A percentile compares a stretch with the other conserved stretches of the same genome.
phyloP scores from a whole-genome alignment of 352 stramenopile species.

The Globisporangium irregulare region DNA sequence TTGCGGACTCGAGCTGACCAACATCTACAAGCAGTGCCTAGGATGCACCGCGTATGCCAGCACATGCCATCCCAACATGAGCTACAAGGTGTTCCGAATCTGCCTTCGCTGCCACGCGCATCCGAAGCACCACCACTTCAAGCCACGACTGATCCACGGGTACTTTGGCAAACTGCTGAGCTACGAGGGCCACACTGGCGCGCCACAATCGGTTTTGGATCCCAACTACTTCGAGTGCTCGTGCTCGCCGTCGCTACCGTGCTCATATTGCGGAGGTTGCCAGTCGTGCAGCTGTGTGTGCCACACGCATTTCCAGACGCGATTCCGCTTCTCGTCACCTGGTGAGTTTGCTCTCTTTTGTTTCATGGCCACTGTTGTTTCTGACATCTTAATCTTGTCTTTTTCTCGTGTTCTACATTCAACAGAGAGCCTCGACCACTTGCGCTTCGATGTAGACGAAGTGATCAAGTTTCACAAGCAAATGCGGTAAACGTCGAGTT shows the following conservation, averaged over 20 bases:
- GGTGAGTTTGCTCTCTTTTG: conserved; percentile 35
- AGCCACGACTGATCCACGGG: conserved; percentile 49
- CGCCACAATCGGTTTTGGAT: conserved; percentile 60
- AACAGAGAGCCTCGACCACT: conserved; percentile 30
- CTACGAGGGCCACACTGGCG: conserved; percentile 75
- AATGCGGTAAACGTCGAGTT: conserved; percentile 7
- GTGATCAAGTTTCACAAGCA: conserved; percentile 47
- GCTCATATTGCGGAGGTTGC: conserved; percentile 68
- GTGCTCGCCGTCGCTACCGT: conserved; percentile 57
- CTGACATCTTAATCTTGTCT: conserved; percentile 12
- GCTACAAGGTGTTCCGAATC: conserved; percentile 63
- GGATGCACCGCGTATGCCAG: conserved; percentile 70
- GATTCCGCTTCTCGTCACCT: conserved; percentile 70
- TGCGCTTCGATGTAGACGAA: conserved; percentile 38
- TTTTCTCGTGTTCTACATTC: neutral
- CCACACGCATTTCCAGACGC: conserved; percentile 86
- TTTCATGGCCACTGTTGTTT: conserved; percentile 3
- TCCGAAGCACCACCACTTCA: conserved; percentile 72
- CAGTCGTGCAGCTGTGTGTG: conserved; percentile 81
- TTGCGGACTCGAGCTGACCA: conserved; percentile 73
- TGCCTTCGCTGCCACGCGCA: conserved; percentile 72
- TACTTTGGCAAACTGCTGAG: conserved; percentile 71
- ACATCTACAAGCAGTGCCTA: conserved; percentile 85
- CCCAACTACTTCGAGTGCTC: conserved; percentile 74
- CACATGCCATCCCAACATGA: conserved; percentile 54